Percentiles rank a stretch among this genome's conserved stretches.
phyloP scores from a whole-genome alignment of 345 rosid species.

The Hibiscus tridactylites region DNA sequence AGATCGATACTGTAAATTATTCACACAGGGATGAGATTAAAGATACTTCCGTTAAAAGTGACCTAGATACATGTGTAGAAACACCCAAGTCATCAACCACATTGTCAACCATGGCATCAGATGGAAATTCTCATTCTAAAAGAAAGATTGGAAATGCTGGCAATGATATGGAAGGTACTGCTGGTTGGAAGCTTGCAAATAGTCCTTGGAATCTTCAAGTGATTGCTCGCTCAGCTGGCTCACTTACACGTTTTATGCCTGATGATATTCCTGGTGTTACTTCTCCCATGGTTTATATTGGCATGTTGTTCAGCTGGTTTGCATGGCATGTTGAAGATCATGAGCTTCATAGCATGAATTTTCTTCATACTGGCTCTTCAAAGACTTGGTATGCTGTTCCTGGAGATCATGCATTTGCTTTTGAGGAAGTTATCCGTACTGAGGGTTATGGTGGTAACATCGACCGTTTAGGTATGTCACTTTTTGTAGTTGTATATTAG shows the following conservation, averaged over 20 bases:
- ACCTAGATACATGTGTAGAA: constrained; percentile 18
- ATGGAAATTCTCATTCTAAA: constrained; percentile 33
- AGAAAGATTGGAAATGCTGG: constrained; percentile 29
- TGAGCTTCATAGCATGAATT: constrained; percentile 97
- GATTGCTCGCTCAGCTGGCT: constrained; percentile 94
- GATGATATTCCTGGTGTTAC: constrained; percentile 99
- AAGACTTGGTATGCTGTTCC: constrained; percentile 99
- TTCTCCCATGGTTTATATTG: constrained; percentile 94
- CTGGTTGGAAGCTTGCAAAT: constrained; percentile 99
- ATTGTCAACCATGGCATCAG: constrained; percentile 22
- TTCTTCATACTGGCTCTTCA: constrained; percentile 88
- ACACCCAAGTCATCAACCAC: constrained; percentile 16
- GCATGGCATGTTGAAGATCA: constrained; percentile 99
- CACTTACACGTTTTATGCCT: constrained; percentile 98
- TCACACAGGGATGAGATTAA: constrained; percentile 16
- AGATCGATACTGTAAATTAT: constrained; percentile 17
- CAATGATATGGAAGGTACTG: constrained; percentile 75
- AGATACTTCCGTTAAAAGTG: constrained; percentile 20
- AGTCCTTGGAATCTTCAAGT: constrained; percentile 98
- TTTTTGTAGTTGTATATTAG: neutral
- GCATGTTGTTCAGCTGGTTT: constrained; percentile 99
- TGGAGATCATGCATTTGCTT: constrained; percentile 73
- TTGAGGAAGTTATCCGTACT: constrained; percentile 82
- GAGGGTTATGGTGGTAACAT: constrained; percentile 72
- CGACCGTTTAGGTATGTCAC: constrained; percentile 67